phyloP scores from a whole-genome alignment of 257 asterid genomes.

The Buddleja alternifolia region DNA sequence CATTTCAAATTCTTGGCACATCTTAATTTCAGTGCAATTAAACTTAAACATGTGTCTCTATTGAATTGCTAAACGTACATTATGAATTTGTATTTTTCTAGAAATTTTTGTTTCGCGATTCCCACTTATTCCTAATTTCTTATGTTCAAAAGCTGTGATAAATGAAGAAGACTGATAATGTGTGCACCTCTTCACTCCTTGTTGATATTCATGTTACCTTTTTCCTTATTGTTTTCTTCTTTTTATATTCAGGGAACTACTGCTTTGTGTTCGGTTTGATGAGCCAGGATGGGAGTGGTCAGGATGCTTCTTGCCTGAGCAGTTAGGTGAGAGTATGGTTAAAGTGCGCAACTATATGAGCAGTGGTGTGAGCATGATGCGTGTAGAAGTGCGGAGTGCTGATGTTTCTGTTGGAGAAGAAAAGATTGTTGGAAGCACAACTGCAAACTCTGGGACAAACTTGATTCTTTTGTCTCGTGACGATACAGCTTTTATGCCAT shows the following conservation, averaged over 20 bases:
- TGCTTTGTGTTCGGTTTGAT: constrained; percentile 75
- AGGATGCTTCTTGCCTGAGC: constrained; percentile 93
- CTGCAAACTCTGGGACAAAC: constrained; percentile 89
- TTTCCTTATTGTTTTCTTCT: constrained; percentile 5
- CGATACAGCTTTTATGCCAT: constrained; percentile 97
- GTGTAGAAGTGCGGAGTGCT: constrained; percentile 95
- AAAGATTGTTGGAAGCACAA: constrained; percentile 77
- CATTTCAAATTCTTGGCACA: constrained; percentile 15
- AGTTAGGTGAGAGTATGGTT: constrained; percentile 92
- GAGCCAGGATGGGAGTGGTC: constrained; percentile 99
- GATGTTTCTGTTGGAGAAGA: constrained; percentile 77
- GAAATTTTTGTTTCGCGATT: not conserved
- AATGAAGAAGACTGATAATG: not conserved
- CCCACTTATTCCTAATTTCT: constrained; percentile 19
- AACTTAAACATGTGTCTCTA: constrained; percentile 11
- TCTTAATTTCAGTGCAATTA: constrained; percentile 22
- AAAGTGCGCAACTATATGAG: constrained; percentile 82
- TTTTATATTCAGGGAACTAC: constrained; percentile 66
- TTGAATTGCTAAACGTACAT: not conserved
- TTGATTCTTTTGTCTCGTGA: constrained; percentile 88
- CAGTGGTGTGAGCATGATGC: constrained; percentile 78
- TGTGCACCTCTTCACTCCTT: constrained; percentile 18
- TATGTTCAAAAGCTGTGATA: constrained; percentile 3
- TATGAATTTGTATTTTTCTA: not conserved
- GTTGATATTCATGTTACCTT: constrained; percentile 9